Conservation (phyloP, 1,284 basidiomycete species). For the Ustilago cynodontis region DNA sequence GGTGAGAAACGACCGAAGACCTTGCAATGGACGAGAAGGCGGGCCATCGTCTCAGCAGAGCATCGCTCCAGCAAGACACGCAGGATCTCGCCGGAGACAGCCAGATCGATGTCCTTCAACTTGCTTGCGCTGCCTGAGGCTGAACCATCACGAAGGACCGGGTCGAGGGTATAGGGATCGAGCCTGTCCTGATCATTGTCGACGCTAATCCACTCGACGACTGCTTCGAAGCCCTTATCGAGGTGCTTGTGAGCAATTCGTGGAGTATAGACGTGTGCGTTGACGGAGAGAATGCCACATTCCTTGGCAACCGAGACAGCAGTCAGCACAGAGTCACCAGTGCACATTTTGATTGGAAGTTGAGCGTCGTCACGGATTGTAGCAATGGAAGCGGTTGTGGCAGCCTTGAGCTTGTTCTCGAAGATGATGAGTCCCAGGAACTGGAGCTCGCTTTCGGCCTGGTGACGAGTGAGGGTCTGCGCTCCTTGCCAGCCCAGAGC, state of each 20-base stretch:
- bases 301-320: constrained; percentile 53
- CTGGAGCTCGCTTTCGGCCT: constrained; percentile 90
- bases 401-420: constrained; percentile 97
- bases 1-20: constrained; percentile 56
- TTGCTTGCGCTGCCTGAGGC: neutral
- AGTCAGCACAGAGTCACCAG: constrained; percentile 54
- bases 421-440: constrained; percentile 98
- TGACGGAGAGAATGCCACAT: constrained; percentile 37
- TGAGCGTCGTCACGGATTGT: constrained; percentile 37
- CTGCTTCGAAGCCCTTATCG: neutral
- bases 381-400: constrained; percentile 78
- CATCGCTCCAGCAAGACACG: constrained; percentile 26
- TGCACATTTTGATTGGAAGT: constrained; percentile 56
- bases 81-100: constrained; percentile 51
- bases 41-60: constrained; percentile 46
- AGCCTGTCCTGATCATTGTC: constrained; percentile 25
- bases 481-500: constrained; percentile 96
- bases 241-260: constrained; percentile 10
- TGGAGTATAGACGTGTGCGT: constrained; percentile 37
- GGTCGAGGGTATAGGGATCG: constrained; percentile 49
- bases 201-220: constrained; percentile 52
- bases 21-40: constrained; percentile 42
- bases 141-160: neutral
- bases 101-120: constrained; percentile 46
- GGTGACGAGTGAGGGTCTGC: constrained; percentile 94